Percentiles rank a stretch among this genome's conserved stretches.
Evolutionary conservation across 495 filamentous ascomycete genomes (phyloP).

Genomic region (Neurospora hispaniola): DNA sequence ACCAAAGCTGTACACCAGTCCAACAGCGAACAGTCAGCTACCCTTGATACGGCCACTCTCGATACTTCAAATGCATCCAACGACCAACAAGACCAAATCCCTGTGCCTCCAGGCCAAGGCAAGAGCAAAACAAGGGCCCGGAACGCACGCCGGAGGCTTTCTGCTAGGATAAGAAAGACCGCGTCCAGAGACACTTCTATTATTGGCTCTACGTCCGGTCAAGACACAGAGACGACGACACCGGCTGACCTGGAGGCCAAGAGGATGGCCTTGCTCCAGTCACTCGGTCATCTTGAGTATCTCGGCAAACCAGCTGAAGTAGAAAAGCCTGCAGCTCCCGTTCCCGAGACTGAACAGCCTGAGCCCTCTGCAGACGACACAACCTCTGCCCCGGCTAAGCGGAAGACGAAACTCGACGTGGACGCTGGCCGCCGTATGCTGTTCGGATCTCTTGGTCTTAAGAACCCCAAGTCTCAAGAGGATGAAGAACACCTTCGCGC

Average conservation of each 20-base stretch:
- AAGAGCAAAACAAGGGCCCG: conserved; percentile 28
- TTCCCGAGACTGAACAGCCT: neutral
- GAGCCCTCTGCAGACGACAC: neutral
- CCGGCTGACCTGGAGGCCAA: conserved; percentile 4
- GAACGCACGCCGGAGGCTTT: conserved; percentile 30
- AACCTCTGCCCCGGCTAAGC: conserved; percentile 4
- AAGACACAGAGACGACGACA: neutral
- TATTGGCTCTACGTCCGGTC: neutral
- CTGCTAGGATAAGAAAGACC: conserved; percentile 15
- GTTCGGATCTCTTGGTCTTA: conserved; percentile 63
- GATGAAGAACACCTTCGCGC: conserved; percentile 54
- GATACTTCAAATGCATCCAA: neutral
- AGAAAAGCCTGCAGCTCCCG: neutral
- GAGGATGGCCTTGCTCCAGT: conserved; percentile 6
- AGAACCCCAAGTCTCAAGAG: conserved; percentile 53
- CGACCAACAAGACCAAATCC: conserved; percentile 9
- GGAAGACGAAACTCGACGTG: conserved; percentile 42
- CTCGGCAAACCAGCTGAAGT: neutral
- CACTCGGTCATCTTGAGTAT: neutral
- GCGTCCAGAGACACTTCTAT: neutral
- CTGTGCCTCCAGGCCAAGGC: conserved; percentile 24
- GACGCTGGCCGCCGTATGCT: conserved; percentile 55
- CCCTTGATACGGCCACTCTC: neutral
- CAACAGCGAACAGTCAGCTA: neutral
- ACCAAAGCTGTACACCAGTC: neutral